phyloP scores from a whole-genome alignment of 768 basidiomycete species.

The Phallus indusiatus region DNA sequence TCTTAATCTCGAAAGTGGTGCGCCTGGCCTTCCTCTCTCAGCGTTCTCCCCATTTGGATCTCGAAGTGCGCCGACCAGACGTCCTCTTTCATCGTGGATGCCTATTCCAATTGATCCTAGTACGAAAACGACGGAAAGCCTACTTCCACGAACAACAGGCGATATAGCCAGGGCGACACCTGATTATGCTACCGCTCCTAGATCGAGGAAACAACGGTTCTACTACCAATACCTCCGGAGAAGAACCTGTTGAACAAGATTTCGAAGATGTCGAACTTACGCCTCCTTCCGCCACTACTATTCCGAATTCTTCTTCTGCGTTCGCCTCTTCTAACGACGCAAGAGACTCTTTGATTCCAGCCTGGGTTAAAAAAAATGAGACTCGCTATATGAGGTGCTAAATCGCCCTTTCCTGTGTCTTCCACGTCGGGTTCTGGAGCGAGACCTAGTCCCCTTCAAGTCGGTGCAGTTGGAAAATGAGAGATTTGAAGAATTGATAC shows the following conservation, averaged over 20 bases:
- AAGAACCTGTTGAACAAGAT: too few species aligned
- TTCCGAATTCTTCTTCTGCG: too few species aligned
- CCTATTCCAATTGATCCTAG: background rate
- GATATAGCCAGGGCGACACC: too few species aligned
- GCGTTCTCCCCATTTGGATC: too few species aligned
- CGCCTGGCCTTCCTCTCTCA: too few species aligned
- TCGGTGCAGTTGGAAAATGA: background rate
- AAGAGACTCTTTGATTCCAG: background rate
- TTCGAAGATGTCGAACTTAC: too few species aligned
- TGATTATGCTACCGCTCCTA: too few species aligned
- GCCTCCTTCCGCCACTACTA: too few species aligned
- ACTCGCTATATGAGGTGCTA: background rate
- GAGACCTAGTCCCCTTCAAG: background rate
- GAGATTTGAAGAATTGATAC: background rate
- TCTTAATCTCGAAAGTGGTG: too few species aligned
- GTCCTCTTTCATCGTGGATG: conserved; percentile 3
- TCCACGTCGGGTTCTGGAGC: background rate
- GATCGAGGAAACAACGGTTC: too few species aligned
- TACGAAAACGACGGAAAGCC: background rate
- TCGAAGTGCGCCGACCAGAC: background rate
- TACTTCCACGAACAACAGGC: background rate
- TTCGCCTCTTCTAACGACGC: too few species aligned
- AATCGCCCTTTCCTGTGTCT: conserved; percentile 2
- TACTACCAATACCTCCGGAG: too few species aligned
- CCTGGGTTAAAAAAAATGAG: background rate